Base-by-base conservation (phyloP, 1,139 yeast species). In the Pichia sp. region DNA sequence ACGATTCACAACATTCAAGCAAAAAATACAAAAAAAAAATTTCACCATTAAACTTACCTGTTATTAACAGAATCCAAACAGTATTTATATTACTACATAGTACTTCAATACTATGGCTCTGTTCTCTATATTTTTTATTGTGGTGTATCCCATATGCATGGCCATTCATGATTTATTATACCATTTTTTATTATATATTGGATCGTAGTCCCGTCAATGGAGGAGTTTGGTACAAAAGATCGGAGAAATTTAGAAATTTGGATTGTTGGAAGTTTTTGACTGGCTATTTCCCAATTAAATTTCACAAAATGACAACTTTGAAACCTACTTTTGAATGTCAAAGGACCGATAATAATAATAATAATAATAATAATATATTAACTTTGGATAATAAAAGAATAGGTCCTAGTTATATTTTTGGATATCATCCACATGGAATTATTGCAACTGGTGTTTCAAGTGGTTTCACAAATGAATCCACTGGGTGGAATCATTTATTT, bases 341-440 rank as follows among this genome's bases (percentile, higher is more conserved):
- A 18, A 18, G 18, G 18, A 18, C 18, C 18, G 18, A 79, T 1
- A 59, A 58, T 26, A 52, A n/a, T 7, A 34, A 39, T 6, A 4
- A 44, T 10, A 29, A 28, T 8, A 25, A 10, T n/a, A 25, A 39
- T 28, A 44, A 44, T 6, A 25, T 18, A 18, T 18, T 18, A 18
- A 18, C 18, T 18, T 18, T 18, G 18, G 18, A 8, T 10, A 25
- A 36, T 39, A 38, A 36, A 4, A 45, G 48, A 31, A 42, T 79
- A 1, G 94, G 92, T 0, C 89, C 94, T 1, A 73, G 85, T 42
- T 92, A 92, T 64, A 80, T 92, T 1, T 90, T 92, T 66, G 96
- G 97, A 0, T 86, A 88, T 62, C 97, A 90, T 66, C 98, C 99
- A 0, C 98, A 92, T 64, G 98, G 99, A 0, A 90, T 92, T 9